These are phyloP conservation scores for Neckera pumila DNA, from an alignment of 225 moss, liverwort and hornwort genomes.

Conservation along the genomic window DNA sequence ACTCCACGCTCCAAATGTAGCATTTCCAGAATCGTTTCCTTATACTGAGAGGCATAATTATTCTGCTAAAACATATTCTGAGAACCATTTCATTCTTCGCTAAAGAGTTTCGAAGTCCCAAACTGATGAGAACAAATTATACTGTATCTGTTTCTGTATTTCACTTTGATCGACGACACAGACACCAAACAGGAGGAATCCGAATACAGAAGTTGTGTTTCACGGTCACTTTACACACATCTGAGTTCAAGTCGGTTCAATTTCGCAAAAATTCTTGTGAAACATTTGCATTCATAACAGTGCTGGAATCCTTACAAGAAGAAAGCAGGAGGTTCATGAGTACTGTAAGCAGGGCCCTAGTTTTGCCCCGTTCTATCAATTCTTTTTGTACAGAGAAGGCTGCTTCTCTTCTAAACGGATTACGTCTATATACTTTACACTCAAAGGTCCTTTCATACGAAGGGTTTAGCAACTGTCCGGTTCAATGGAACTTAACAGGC, in stretches of 20 bases:
- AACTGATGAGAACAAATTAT: background rate
- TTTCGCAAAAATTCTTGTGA: conserved; percentile 5
- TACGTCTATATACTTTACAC: conserved; percentile 51
- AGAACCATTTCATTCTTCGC: background rate
- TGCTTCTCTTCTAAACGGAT: conserved; percentile 3
- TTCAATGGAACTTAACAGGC: conserved; percentile 79
- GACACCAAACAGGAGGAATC: background rate
- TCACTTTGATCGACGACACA: background rate
- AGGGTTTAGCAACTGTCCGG: conserved; percentile 51
- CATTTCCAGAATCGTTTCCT: background rate
- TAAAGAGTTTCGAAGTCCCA: background rate
- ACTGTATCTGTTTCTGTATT: too few relatives aligned
- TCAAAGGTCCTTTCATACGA: background rate
- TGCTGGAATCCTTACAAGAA: background rate
- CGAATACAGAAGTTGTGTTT: background rate
- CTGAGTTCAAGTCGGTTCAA: background rate
- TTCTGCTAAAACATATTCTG: background rate
- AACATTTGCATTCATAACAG: conserved; percentile 11
- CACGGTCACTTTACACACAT: background rate
- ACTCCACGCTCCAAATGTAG: background rate
- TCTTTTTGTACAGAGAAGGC: conserved; percentile 20
- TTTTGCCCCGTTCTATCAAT: conserved; percentile 8
- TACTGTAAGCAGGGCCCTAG: conserved; percentile 2
- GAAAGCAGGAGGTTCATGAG: background rate
- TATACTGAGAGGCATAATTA: background rate